phyloP scores from a whole-genome alignment of 768 basidiomycete species.

The Tephrocybe rancida region DNA sequence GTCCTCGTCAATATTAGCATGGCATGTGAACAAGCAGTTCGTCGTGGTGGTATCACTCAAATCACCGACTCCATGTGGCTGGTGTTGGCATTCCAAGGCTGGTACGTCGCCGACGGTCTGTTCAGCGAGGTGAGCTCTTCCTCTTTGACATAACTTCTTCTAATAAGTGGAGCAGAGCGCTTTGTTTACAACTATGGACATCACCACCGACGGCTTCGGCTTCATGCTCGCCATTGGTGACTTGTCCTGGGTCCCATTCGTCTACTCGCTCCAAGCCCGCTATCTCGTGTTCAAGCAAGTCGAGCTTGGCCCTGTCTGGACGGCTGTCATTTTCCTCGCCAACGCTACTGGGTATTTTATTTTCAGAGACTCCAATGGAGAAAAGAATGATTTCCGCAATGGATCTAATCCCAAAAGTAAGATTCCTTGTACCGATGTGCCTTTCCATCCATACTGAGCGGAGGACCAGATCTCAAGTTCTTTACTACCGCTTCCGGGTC shows the following conservation, averaged over 20 bases:
- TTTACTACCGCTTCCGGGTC: constrained; percentile 74
- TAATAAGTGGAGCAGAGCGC: constrained; percentile 55
- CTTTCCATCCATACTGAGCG: background rate
- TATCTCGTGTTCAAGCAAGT: constrained; percentile 91
- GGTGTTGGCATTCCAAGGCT: constrained; percentile 80
- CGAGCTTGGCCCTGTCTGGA: constrained; percentile 67
- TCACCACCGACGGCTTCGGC: constrained; percentile 96
- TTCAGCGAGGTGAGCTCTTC: constrained; percentile 78
- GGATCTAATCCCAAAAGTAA: constrained; percentile 93
- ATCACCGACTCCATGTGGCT: constrained; percentile 93
- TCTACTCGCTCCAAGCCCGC: constrained; percentile 90
- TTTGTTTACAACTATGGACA: constrained; percentile 95
- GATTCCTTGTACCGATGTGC: constrained; percentile 14
- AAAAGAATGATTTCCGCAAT: constrained; percentile 95
- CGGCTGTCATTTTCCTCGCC: constrained; percentile 59
- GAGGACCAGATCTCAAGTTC: constrained; percentile 17
- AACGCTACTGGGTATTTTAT: constrained; percentile 86
- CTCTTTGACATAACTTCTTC: background rate
- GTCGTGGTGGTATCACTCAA: constrained; percentile 64
- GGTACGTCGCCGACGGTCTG: constrained; percentile 84
- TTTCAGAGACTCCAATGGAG: constrained; percentile 85
- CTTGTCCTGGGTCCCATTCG: constrained; percentile 92
- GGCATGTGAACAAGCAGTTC: constrained; percentile 87
- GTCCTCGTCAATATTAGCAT: constrained; percentile 86
- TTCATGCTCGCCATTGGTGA: constrained; percentile 98